phyloP scores from a whole-genome alignment of 176 grass and related monocot genomes.

The Poa pratensis region DNA sequence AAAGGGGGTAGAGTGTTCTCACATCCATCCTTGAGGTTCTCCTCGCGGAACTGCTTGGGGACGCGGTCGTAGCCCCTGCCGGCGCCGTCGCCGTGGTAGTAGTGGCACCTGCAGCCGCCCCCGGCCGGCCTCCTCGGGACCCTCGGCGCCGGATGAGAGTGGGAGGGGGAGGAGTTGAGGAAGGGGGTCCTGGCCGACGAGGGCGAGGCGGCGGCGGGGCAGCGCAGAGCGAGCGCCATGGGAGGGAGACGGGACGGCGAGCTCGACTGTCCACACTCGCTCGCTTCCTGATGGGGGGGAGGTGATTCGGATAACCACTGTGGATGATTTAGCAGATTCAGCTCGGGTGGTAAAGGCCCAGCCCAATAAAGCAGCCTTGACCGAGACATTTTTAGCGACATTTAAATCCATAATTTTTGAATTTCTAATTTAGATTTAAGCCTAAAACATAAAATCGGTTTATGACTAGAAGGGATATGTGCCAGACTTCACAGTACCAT shows the following conservation, averaged over 20 bases:
- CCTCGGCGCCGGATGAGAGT: background rate
- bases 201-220: constrained; percentile 31
- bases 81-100: constrained; percentile 42
- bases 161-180: constrained; percentile 7
- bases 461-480: too few relatives aligned
- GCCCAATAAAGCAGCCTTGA: too few relatives aligned
- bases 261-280: background rate
- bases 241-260: too few relatives aligned
- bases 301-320: background rate
- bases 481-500: too few relatives aligned
- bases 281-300: background rate
- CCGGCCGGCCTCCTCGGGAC: constrained; percentile 9
- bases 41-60: constrained; percentile 81
- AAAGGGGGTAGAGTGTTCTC: constrained; percentile 11
- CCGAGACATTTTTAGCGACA: too few relatives aligned
- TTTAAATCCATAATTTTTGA: too few relatives aligned
- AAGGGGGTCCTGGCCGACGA: constrained; percentile 16
- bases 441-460: too few relatives aligned
- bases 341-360: too few relatives aligned
- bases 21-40: constrained; percentile 84
- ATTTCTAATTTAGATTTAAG: too few relatives aligned
- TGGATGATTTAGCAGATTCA: too few relatives aligned
- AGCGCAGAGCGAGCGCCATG: constrained; percentile 47
- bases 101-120: constrained; percentile 42
- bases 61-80: constrained; percentile 70